Evolutionary conservation across 352 stramenopile genomes (phyloP).

Genomic region (Bremia lactucae): DNA sequence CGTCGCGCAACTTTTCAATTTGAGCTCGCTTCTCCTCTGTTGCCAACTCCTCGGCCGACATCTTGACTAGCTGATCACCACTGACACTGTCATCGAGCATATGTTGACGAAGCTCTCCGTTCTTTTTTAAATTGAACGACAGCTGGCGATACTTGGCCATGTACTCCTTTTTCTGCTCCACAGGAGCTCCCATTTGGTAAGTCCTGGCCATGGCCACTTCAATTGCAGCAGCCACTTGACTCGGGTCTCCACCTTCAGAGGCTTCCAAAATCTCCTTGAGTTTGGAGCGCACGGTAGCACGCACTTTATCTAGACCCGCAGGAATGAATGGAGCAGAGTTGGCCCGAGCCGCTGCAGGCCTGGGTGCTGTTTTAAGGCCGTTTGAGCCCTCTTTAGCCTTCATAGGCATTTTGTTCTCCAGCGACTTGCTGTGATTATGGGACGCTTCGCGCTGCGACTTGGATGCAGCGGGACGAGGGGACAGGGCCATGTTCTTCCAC

Average conservation of each 20-base stretch:
- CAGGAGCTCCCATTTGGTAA: conserved; percentile 54
- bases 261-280: conserved; percentile 61
- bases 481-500: conserved; percentile 82
- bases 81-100: conserved; percentile 59
- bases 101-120: conserved; percentile 64
- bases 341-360: conserved; percentile 7
- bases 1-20: conserved; percentile 73
- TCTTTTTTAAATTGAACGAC: conserved; percentile 89
- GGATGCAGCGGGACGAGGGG: conserved; percentile 22
- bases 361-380: conserved; percentile 18
- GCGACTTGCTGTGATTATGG: conserved; percentile 15
- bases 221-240: conserved; percentile 49
- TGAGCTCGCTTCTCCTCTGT: conserved; percentile 80
- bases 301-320: conserved; percentile 57
- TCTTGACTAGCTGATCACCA: conserved; percentile 64
- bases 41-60: conserved; percentile 79
- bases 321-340: conserved; percentile 44
- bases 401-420: conserved; percentile 15
- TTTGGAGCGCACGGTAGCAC: conserved; percentile 68
- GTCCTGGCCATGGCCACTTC: conserved; percentile 67
- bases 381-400: conserved; percentile 12
- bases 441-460: conserved; percentile 8
- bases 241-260: conserved; percentile 36
- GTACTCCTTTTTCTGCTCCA: conserved; percentile 85
- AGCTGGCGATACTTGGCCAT: conserved; percentile 81